Percentiles rank a stretch among this genome's conserved stretches.
Conservation (phyloP, 768 basidiomycete genomes). For the Mycena rebaudengoi region DNA sequence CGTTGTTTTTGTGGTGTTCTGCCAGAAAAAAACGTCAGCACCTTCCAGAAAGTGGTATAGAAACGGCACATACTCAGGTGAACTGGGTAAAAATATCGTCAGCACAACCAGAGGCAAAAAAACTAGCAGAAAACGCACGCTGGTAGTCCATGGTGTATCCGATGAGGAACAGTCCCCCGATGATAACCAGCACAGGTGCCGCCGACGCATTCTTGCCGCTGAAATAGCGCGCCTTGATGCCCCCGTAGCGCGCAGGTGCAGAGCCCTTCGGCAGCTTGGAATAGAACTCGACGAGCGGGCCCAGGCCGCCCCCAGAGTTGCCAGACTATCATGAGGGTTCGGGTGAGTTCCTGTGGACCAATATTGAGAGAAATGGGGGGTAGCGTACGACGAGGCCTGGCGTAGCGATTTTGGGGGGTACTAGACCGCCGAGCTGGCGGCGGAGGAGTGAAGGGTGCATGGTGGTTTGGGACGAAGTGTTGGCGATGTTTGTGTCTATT, state of each 20-base stretch:
- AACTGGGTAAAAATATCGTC: slow-evolving; percentile 68
- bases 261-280: slow-evolving; percentile 95
- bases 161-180: slow-evolving; percentile 74
- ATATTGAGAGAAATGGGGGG: neutral
- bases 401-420: slow-evolving; percentile 96
- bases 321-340: slow-evolving; percentile 62
- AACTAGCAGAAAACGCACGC: slow-evolving; percentile 62
- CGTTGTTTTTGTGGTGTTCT: slow-evolving; percentile 93
- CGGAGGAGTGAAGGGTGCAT: slow-evolving; percentile 90
- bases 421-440: slow-evolving; percentile 83
- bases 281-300: slow-evolving; percentile 93
- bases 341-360: neutral
- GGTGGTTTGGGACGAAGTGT: slow-evolving; percentile 31
- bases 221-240: slow-evolving; percentile 85
- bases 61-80: slow-evolving; percentile 73
- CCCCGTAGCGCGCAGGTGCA: slow-evolving; percentile 64
- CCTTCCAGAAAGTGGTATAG: neutral
- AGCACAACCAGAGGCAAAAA: neutral
- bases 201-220: slow-evolving; percentile 87
- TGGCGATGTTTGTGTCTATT: slow-evolving; percentile 8
- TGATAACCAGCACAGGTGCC: slow-evolving; percentile 68
- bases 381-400: slow-evolving; percentile 83
- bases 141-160: slow-evolving; percentile 92
- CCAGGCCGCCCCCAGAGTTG: slow-evolving; percentile 81
- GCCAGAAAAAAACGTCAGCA: slow-evolving; percentile 35